Evolutionary conservation across 2,329 filamentous ascomycete genomes (phyloP), one percentile per base, ranked within the genome.

Genomic region (Exophiala mesophila): DNA sequence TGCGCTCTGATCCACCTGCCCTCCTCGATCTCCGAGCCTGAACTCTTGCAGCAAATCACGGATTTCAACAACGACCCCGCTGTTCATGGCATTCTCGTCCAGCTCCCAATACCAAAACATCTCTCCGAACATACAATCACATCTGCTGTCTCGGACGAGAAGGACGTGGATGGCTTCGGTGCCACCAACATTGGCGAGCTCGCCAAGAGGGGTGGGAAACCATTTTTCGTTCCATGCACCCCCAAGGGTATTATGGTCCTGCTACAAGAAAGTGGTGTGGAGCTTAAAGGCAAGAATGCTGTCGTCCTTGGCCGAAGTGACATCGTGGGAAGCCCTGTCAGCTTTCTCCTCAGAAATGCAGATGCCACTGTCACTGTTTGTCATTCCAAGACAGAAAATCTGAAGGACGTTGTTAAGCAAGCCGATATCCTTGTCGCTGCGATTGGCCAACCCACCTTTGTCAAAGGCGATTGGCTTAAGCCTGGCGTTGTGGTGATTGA

Each of bases 111-210:
- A 15, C 92, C 92, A 13, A 80, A 80, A 57, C 85, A 94, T 64
- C 82, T 98, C 59, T 87, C 88, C 45, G 92, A 98, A 71, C 88
- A 95, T 63, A 72, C 77, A 30, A 74, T 98, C 60, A 98, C 92
- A 21, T 94, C 88, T 36, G 83, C 88, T 15, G 92, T 98, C 13
- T 77, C 85, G 31, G 85, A 90, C 58, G 85, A 92, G 67, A 98
- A 98, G 70, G 92, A 98, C 72, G 92, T 98, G 38, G 92, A 98
- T 67, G 92, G 92, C 39, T 98, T 98, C 61, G 90, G 92, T 43
- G 83, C 88, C 43, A 77, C 76, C 59, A 98, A 96, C 70, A 96
- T 98, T 62, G 92, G 92, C 53, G 90, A 97, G 71, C 77, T 98
- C 56, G 89, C 92, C 57, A 98, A 98, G 77, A 82, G 88, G 57